phyloP scores from a whole-genome alignment of 2,329 filamentous ascomycete genomes.

The Hypocrella siamensis region DNA sequence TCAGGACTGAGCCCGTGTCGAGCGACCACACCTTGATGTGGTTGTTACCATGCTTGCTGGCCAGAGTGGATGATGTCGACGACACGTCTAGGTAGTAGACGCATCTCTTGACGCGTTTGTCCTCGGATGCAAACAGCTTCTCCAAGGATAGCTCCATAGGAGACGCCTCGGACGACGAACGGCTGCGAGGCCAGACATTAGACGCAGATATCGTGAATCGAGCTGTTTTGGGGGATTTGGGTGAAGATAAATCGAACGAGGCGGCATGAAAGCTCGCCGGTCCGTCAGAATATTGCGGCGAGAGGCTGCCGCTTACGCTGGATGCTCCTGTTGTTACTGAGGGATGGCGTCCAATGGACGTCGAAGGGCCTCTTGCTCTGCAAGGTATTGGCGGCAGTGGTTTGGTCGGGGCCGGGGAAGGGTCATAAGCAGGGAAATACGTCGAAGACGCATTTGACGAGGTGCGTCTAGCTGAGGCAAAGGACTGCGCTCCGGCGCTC shows the following conservation, averaged over 20 bases:
- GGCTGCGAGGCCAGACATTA: neutral
- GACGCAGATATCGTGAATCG: neutral
- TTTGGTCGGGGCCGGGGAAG: conserved; percentile 4
- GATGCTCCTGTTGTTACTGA: conserved; percentile 1
- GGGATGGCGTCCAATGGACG: conserved; percentile 2
- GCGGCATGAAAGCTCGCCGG: conserved; percentile 1
- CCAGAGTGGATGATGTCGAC: conserved; percentile 15
- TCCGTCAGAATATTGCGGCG: conserved; percentile 3
- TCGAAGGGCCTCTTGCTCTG: conserved; percentile 1
- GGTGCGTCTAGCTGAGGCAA: neutral
- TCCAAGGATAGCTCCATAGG: conserved; percentile 7
- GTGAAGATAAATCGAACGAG: neutral
- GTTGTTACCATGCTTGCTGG: conserved; percentile 36
- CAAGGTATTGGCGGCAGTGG: conserved; percentile 3
- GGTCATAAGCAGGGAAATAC: conserved; percentile 2
- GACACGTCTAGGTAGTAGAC: conserved; percentile 22
- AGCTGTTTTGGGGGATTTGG: conserved; percentile 1
- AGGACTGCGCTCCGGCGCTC: conserved; percentile 1
- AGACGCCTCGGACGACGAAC: neutral
- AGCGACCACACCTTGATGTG: conserved; percentile 85
- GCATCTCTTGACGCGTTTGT: conserved; percentile 15
- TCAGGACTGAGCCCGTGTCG: conserved; percentile 61
- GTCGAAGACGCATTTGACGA: conserved; percentile 2
- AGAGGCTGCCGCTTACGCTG: conserved; percentile 1
- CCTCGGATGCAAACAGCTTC: conserved; percentile 10